Conservation (phyloP, 169 alveolate genomes). For the Eimeria nieschulzi region DNA sequence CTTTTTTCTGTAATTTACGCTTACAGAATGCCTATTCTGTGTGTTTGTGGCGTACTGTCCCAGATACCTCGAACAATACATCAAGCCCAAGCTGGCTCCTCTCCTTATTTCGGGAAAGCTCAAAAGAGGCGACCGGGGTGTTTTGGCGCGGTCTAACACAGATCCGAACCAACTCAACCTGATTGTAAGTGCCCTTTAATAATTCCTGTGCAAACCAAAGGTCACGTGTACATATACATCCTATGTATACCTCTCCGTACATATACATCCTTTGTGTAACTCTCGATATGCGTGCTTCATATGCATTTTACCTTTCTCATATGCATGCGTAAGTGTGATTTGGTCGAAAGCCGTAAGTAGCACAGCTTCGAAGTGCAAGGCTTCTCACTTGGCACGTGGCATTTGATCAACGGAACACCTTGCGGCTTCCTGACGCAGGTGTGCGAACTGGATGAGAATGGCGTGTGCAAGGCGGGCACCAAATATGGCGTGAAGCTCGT, state of each 20-base stretch:
- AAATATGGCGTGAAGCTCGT: constrained; percentile 41
- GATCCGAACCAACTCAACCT: constrained; percentile 42
- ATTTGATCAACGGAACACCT: no score
- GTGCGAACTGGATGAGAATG: constrained; percentile 33
- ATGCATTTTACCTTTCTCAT: no score
- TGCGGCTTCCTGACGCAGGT: not conserved
- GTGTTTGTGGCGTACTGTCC: not conserved
- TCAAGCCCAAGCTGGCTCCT: constrained; percentile 25
- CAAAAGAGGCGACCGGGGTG: constrained; percentile 25
- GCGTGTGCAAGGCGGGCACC: constrained; percentile 26
- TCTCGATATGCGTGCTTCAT: no score
- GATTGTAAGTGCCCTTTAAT: not conserved
- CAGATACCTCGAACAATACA: constrained; percentile 43
- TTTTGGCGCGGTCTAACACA: constrained; percentile 28
- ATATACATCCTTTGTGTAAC: no score
- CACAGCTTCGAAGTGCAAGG: no score
- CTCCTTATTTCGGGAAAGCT: constrained; percentile 35
- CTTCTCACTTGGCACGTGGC: no score
- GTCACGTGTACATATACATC: no score
- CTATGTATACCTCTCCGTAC: no score
- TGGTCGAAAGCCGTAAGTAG: no score
- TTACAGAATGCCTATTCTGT: not conserved
- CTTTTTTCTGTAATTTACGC: not conserved
- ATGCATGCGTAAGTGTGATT: no score
- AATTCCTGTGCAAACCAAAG: not conserved